Evolutionary conservation across 2,329 filamentous ascomycete genomes (phyloP), one percentile per base, ranked within the genome.

Genomic region (Septoria petroselini): DNA sequence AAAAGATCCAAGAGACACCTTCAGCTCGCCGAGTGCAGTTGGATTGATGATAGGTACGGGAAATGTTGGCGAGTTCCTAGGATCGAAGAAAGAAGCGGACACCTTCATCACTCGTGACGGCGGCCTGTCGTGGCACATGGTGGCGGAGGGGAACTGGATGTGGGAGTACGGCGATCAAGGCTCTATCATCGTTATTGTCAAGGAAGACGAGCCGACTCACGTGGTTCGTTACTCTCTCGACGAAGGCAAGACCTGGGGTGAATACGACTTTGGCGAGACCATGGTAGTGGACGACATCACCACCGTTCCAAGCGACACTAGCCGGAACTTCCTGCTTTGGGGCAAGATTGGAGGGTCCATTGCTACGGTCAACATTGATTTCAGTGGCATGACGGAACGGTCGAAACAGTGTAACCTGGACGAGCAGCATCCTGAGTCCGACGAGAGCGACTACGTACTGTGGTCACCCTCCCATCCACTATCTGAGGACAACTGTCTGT

Each of bases 161-260:
- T 98, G 90, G 89, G 88, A 95, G 64, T 95, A 89, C 66, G 94
- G 93, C 51, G 94, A 98, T 62, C 89, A 95, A 68, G 93, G 93
- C 21, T 93, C 89, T 4, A 85, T 97, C 61, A 82, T 97, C 54
- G 88, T 95, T 34, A 84, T 98, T 41, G 90, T 91, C 17, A 81
- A 86, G 63, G 82, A 89, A 50, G 76, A 79, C 11, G 78, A 78
- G 44, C 76, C 81, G 43, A 89, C 86, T 3, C 85, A 85, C 57
- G 71, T 76, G 1, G 73, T 91, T 44, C 82, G 81, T 50, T 96
- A 93, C 71, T 85, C 88, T 12, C 74, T 84, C 8, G 85, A 98
- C 64, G 86, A 91, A 65, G 93, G 94, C 54, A 73, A 80, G 35
- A 86, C 76, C 1, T 98, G 93, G 93, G 71, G 74, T 15, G 79